Evolutionary conservation across 1,139 yeast species (phyloP), one percentile per base, ranked within the genome.

Genomic region (Martiniozyma asiatica): DNA sequence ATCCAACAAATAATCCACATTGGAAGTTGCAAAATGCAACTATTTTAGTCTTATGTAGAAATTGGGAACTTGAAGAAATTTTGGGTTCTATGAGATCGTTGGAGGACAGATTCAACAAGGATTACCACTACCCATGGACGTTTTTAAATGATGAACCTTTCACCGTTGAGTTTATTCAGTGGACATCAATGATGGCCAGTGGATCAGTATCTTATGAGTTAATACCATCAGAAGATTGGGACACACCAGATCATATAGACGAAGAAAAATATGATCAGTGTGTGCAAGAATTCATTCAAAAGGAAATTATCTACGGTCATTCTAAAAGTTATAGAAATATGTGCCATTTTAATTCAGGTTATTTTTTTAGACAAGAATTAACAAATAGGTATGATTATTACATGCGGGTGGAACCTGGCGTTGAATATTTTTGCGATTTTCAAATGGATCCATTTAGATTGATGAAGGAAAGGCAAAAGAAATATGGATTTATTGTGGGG

Each of bases 341-440:
- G 87, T 77, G 87, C 48, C 65, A 87, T 8, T 81, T 75, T 56
- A 79, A 85, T 47, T 76, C 92, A 2, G 94, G 95, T 0, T 73
- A 60, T 46, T 87, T 87, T 54, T 84, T 68, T 55, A 66, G 74
- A 37, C 94, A 85, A 44, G 70, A 73, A 22, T 55, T 84, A 24
- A 62, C 85, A 37, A 52, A 59, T 25, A 58, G 72, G 32, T 74
- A 78, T 46, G 84, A 81, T 38, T 87, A 81, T 68, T 87, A 87
- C 58, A 85, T 94, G 74, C 61, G 98, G 35, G 94, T 87, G 3
- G 98, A 87, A 51, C 97, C 98, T 0, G 73, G 76, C 36, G 89
- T 87, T 21, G 73, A 81, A 42, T 84, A 81, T 51, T 80, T 61
- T 50, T 85, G 96, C 54, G 95, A 85, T 45, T 65, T 79, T 40